Percentiles rank a stretch among this genome's conserved stretches.
Conservation (phyloP, 371 early-diverging fungal genomes). For the Zancudomyces culisetae region DNA sequence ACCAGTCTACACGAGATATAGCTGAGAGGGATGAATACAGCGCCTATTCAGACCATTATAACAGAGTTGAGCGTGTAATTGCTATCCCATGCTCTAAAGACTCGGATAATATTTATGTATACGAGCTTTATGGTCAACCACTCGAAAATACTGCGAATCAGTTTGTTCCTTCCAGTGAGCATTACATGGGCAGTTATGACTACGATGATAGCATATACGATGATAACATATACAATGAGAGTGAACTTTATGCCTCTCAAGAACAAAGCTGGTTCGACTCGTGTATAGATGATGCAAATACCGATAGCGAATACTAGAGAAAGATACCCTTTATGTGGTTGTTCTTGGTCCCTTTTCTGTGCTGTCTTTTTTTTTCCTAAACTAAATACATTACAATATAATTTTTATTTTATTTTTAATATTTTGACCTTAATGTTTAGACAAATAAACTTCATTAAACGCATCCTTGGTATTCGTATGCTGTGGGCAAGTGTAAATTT, state of each 20-base stretch:
- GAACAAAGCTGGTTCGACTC: background rate
- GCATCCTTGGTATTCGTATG: too few relatives aligned
- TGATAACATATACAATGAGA: conserved; percentile 2
- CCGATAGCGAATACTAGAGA: conserved; percentile 3
- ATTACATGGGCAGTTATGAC: too few relatives aligned
- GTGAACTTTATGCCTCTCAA: background rate
- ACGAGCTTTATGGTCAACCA: too few relatives aligned
- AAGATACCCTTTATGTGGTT: conserved; percentile 7
- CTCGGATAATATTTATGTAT: background rate
- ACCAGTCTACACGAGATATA: background rate
- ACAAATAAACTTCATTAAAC: too few relatives aligned
- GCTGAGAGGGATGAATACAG: background rate
- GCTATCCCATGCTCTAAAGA: background rate
- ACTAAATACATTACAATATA: background rate
- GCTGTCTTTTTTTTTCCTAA: background rate
- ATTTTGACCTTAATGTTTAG: too few relatives aligned
- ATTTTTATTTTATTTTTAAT: too few relatives aligned
- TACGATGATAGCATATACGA: background rate
- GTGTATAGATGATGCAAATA: background rate
- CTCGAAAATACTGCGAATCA: too few relatives aligned
- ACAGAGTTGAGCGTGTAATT: background rate
- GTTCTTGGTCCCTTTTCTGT: background rate
- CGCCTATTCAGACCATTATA: too few relatives aligned
- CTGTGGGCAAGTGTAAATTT: too few relatives aligned
- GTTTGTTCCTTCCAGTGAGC: background rate